Percentiles rank a stretch among this genome's conserved stretches.
Conservation (phyloP, 257 asterid genomes). For the Ligustrum vulgare region DNA sequence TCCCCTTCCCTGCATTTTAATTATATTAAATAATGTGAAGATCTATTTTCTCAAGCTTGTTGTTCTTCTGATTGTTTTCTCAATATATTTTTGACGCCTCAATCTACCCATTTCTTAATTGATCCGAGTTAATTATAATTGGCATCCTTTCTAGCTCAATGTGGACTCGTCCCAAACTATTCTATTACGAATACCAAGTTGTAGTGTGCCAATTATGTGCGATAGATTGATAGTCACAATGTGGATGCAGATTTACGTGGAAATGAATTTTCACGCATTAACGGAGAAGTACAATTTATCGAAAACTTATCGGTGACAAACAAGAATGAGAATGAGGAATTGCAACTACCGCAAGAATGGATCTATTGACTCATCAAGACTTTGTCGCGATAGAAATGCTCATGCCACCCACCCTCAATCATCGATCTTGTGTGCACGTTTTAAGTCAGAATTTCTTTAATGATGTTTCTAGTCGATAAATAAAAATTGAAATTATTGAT, state of each 20-base stretch:
- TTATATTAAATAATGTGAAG: too few species aligned
- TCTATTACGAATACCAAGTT: too few species aligned
- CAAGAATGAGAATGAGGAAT: conserved; percentile 18
- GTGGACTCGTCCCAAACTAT: too few species aligned
- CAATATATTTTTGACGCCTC: too few species aligned
- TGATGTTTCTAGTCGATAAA: too few species aligned
- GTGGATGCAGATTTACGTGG: neutral
- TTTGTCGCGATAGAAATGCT: neutral
- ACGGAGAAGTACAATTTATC: neutral
- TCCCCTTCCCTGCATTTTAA: neutral
- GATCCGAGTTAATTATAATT: too few species aligned
- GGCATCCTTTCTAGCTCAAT: neutral
- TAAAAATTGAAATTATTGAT: neutral
- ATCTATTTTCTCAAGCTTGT: too few species aligned
- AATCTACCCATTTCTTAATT: too few species aligned
- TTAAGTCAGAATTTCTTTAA: neutral
- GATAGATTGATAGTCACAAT: neutral
- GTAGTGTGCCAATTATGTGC: neutral
- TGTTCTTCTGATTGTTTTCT: too few species aligned
- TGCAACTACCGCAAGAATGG: conserved; percentile 49
- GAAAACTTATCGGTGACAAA: neutral
- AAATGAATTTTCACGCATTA: too few species aligned
- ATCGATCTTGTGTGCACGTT: neutral
- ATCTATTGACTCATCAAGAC: conserved; percentile 21
- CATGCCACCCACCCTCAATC: neutral